Percentiles rank a stretch among this genome's conserved stretches.
Evolutionary conservation across 2,329 filamentous ascomycete genomes (phyloP).

Genomic region (Fusarium sp.): DNA sequence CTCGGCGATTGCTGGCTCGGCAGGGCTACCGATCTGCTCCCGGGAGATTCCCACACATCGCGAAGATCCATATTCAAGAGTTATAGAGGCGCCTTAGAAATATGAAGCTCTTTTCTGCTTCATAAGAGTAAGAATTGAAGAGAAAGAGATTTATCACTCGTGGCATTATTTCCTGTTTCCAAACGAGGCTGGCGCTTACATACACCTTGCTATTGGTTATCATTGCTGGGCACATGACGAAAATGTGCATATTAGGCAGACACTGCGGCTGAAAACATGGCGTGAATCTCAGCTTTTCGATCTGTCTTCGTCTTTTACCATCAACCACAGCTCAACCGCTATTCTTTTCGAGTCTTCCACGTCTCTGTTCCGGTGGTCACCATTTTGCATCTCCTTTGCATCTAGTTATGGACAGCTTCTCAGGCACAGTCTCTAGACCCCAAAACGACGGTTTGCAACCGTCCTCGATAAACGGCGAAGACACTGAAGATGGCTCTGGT

Average conservation of each 20-base stretch:
- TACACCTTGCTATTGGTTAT: neutral
- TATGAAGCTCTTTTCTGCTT: fast-evolving
- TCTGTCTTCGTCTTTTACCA: fast-evolving
- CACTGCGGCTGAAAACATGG: neutral
- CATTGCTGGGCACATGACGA: neutral
- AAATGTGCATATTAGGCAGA: neutral
- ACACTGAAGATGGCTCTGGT: neutral
- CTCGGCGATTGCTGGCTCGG: neutral
- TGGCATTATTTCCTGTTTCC: too few species aligned
- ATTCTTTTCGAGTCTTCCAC: too few species aligned
- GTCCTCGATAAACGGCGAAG: fast-evolving
- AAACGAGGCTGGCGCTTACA: neutral
- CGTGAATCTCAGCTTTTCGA: neutral
- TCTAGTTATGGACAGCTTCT: fast-evolving
- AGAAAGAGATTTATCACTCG: too few species aligned
- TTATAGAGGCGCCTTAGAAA: fast-evolving
- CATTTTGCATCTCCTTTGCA: fast-evolving
- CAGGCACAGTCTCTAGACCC: fast-evolving
- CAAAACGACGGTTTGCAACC: fast-evolving
- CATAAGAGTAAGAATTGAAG: fast-evolving
- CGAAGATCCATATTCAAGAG: neutral
- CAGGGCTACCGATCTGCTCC: neutral
- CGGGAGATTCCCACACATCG: too few species aligned
- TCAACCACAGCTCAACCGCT: fast-evolving
- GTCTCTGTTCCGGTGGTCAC: too few species aligned